Base-by-base conservation (phyloP, 1,139 yeast species). In the Kodamaea anthophila region DNA sequence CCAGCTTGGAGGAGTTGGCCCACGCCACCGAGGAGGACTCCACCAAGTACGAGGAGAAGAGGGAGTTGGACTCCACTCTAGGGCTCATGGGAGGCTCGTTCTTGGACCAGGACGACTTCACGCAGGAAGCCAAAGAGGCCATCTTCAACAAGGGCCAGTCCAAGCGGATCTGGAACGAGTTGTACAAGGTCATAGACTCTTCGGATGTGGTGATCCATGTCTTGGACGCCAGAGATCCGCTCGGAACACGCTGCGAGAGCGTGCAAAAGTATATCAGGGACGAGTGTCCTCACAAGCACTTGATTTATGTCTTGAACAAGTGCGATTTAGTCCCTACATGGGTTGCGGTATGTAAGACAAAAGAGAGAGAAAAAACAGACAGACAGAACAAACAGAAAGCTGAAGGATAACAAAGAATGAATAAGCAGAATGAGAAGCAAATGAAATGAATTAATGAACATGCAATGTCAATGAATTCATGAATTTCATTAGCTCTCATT, bases 301-400 rank as follows among this genome's bases (percentile, higher is more conserved):
- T 91, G 65, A 82, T 91, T 41, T 88, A 82, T 54, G 96, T 91
- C 32, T 67, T 91, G 58, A 91, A 91, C 73, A 91, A 91, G 73
- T 87, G 96, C 73, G 98, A 91, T 67, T 75, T 91, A 49, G 96
- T 93, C 32, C 98, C 98, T 40, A 91, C 96, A 35, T 91, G 97
- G 96, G 96, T 87, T 49, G 96, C 98, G 52, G 97, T 91, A 85
- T 74, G 97, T 87, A 63, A 53, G 20, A 16, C 9, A 9, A 16
- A 16, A 9, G 9, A 16, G 18, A 16, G 9, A 9, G 6, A 16
- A 6, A 6, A 16, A 16, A 9, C 18, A 16, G 8, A 16, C 8
- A 9, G 9, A 16, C 18, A 16, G 18, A 16, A 16, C 8, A 16
- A 16, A 6, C 6, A 16, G 18, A 16, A 16, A 6, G 9, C 8